Evolutionary conservation across 495 filamentous ascomycete species (phyloP), one percentile per base, ranked within the genome.

Genomic region (Aspergillus steynii): DNA sequence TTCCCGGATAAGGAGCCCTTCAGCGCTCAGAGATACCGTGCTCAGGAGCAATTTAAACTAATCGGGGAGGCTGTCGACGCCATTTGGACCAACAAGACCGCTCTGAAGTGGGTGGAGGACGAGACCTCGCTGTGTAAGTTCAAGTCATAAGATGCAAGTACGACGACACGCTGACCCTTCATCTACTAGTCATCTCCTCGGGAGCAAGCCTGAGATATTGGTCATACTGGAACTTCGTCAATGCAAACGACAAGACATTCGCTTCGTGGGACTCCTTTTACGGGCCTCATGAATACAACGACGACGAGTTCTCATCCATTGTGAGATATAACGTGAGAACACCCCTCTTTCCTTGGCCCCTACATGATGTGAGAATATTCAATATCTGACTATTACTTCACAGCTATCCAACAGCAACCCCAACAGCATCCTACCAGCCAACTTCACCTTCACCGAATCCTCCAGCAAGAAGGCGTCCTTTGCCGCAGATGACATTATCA

Each of bases 241-340:
- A 60, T 60, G 50, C 26, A 1, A 47, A 55, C 27, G 52, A 42
- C 50, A 29, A 60, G 14, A 53, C 50, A 55, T 85, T 85, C 68
- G 65, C 70, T 1, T 81, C 77, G 0, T 86, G 82, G 83, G 68
- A 64, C 2, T 76, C 84, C 32, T 78, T 77, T 54, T 81, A 69
- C 54, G 80, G 80, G 0, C 78, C 79, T 28, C 50, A 74, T 47
- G 25, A 50, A 6, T 62, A 66, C 56, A 63, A 78, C 54, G 76
- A 70, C 2, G 80, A 83, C 65, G 58, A 67, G 12, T 84, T 80
- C 67, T 82, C 81, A 5, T 71, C 66, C n/a, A 31, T 49, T 15
- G n/a, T 53, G 50, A 27, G 58, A 32, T 60, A 60, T n/a, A 60
- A 60, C 26, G 58, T 60, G 54, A 55, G 58, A 26, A 26, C n/a